Evolutionary conservation across 2,329 filamentous ascomycete species (phyloP).

Genomic region (Ciborinia camelliae): DNA sequence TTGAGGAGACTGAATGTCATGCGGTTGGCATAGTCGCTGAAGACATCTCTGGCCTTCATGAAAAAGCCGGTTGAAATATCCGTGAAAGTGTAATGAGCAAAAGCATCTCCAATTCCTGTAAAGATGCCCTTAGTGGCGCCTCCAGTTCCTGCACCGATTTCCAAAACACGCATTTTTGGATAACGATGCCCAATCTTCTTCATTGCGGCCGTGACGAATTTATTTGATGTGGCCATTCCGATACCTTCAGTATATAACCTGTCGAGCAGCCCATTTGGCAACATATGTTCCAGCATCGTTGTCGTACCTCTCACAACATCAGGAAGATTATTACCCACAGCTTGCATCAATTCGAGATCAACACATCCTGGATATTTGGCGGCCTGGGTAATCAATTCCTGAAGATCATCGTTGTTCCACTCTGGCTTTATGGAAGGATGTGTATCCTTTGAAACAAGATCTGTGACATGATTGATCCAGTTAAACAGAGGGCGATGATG

Average conservation of each 20-base stretch:
- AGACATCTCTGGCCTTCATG: constrained; percentile 30
- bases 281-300: constrained; percentile 29
- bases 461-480: constrained; percentile 21
- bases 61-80: constrained; percentile 40
- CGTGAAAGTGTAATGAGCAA: constrained; percentile 29
- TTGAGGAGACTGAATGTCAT: constrained; percentile 14
- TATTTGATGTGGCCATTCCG: constrained; percentile 18
- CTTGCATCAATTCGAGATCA: constrained; percentile 24
- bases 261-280: constrained; percentile 25
- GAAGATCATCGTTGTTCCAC: constrained; percentile 21
- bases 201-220: constrained; percentile 7
- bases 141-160: constrained; percentile 18
- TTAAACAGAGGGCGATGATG: constrained; percentile 17
- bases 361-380: constrained; percentile 17
- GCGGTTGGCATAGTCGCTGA: constrained; percentile 1
- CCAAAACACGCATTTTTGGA: constrained; percentile 23
- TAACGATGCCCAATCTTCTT: constrained; percentile 35
- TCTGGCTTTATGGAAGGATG: constrained; percentile 23
- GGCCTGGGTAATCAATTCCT: constrained; percentile 12
- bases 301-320: constrained; percentile 24
- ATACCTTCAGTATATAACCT: constrained; percentile 26
- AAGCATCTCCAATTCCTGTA: constrained; percentile 7
- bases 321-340: constrained; percentile 27
- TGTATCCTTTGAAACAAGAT: constrained; percentile 17
- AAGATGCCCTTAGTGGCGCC: constrained; percentile 3